These are phyloP conservation scores for Eurotiales sp. DNA, from an alignment of 2,329 filamentous ascomycete species.

Conservation along the genomic window DNA sequence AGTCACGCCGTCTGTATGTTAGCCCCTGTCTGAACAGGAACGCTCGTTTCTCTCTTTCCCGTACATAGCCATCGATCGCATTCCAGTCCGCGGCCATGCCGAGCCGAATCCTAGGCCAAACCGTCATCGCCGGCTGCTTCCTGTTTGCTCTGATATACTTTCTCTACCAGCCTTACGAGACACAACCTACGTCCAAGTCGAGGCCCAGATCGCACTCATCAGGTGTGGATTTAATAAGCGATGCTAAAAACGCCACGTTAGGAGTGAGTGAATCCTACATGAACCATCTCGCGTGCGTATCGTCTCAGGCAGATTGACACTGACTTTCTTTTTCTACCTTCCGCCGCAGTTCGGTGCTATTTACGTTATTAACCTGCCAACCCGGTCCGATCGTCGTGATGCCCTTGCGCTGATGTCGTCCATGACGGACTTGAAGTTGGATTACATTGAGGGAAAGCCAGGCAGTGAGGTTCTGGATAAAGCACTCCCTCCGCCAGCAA, in stretches of 20 bases:
- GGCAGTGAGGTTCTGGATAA: conserved; percentile 42
- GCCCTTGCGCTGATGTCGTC: conserved; percentile 43
- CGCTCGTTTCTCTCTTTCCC: conserved; percentile 8
- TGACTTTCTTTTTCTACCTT: background rate
- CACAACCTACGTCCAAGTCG: conserved; percentile 4
- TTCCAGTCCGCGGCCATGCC: conserved; percentile 7
- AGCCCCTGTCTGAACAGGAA: too few relatives aligned
- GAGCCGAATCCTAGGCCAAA: conserved; percentile 12
- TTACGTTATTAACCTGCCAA: conserved; percentile 46
- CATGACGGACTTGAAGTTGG: conserved; percentile 41
- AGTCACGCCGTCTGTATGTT: too few relatives aligned
- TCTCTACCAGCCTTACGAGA: conserved; percentile 12
- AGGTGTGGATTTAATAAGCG: background rate
- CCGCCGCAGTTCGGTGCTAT: conserved; percentile 40
- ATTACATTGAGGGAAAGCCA: conserved; percentile 44
- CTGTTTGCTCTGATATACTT: conserved; percentile 11
- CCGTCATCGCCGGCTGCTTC: conserved; percentile 11
- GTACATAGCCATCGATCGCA: background rate
- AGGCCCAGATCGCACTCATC: conserved; percentile 2
- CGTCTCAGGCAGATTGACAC: background rate
- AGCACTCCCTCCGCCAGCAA: conserved; percentile 35
- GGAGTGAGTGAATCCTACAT: conserved; percentile 13
- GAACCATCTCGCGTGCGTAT: too few relatives aligned
- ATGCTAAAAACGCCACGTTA: conserved; percentile 11
- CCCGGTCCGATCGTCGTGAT: conserved; percentile 50